Conservation (phyloP, 305 asterid genomes). For the Fraxinus sp. region DNA sequence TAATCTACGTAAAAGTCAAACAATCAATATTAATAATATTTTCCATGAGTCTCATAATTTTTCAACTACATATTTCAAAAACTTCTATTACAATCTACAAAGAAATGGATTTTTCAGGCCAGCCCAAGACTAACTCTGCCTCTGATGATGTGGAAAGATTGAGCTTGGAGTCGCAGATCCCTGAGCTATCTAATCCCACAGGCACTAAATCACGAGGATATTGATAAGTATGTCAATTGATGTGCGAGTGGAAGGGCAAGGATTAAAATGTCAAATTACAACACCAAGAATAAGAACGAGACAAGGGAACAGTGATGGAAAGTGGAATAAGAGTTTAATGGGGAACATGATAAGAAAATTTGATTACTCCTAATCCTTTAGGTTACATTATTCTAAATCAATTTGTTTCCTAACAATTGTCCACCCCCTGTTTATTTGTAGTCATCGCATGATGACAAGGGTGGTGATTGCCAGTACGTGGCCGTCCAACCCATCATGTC, state of each 20-base stretch:
- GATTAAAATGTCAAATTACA: neutral
- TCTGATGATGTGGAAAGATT: neutral
- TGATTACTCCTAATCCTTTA: conserved; percentile 27
- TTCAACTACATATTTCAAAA: too few species aligned
- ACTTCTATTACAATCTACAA: too few species aligned
- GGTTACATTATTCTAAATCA: conserved; percentile 26
- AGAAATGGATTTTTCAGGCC: neutral
- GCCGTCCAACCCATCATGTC: conserved; percentile 27
- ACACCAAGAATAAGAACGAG: conserved; percentile 19
- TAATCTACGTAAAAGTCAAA: too few species aligned
- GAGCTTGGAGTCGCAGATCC: neutral
- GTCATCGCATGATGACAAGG: conserved; percentile 27
- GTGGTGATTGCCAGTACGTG: conserved; percentile 23
- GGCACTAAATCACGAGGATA: neutral
- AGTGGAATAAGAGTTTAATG: conserved; percentile 22
- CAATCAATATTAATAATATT: too few species aligned
- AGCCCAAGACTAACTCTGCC: neutral
- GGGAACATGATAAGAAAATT: conserved; percentile 39
- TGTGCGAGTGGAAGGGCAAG: neutral
- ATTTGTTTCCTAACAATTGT: conserved; percentile 36
- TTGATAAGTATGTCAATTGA: neutral
- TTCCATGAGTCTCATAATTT: too few species aligned
- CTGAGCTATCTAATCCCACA: neutral
- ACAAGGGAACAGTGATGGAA: conserved; percentile 34
- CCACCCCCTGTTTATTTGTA: conserved; percentile 17